Evolutionary conservation across 495 filamentous ascomycete species (phyloP).

Genomic region (Trichocladium uniseriatum): DNA sequence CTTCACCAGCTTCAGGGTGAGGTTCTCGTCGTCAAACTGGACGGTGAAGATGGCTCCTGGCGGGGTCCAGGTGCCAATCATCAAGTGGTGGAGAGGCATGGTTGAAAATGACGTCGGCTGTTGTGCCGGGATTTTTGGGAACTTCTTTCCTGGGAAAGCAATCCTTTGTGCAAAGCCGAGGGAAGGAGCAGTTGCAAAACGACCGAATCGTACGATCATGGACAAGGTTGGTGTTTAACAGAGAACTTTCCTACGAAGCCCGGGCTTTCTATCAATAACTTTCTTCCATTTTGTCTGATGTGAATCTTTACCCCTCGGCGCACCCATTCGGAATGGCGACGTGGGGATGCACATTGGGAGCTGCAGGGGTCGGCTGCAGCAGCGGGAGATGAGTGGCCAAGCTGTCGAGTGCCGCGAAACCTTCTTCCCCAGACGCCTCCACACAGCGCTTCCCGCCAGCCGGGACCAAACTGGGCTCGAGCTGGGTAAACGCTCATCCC

Average conservation of each 20-base stretch:
- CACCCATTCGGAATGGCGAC: not conserved
- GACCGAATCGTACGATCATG: conserved; percentile 1
- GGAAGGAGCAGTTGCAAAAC: not conserved
- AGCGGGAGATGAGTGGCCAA: not conserved
- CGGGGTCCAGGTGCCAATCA: conserved; percentile 77
- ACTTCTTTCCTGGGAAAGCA: too few relatives aligned
- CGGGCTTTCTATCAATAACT: too few relatives aligned
- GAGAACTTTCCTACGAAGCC: too few relatives aligned
- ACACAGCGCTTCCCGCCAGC: not conserved
- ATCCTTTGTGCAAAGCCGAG: not conserved
- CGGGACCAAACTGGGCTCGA: not conserved
- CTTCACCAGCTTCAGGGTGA: conserved; percentile 62
- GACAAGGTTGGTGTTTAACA: not conserved
- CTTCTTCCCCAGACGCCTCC: conserved; percentile 2
- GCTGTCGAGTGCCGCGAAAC: conserved; percentile 2
- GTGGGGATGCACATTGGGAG: not conserved
- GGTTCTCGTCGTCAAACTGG: conserved; percentile 67
- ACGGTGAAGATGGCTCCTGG: conserved; percentile 81
- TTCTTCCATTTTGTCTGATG: not conserved
- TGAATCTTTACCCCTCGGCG: conserved; percentile 8
- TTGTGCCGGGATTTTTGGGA: not conserved
- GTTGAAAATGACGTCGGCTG: conserved; percentile 18
- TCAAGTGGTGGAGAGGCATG: conserved; percentile 68
- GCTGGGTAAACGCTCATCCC: conserved; percentile 9
- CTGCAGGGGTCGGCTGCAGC: conserved; percentile 7